Evolutionary conservation across 2,329 filamentous ascomycete genomes (phyloP).

Genomic region (Paraphaeosphaeria minitans): DNA sequence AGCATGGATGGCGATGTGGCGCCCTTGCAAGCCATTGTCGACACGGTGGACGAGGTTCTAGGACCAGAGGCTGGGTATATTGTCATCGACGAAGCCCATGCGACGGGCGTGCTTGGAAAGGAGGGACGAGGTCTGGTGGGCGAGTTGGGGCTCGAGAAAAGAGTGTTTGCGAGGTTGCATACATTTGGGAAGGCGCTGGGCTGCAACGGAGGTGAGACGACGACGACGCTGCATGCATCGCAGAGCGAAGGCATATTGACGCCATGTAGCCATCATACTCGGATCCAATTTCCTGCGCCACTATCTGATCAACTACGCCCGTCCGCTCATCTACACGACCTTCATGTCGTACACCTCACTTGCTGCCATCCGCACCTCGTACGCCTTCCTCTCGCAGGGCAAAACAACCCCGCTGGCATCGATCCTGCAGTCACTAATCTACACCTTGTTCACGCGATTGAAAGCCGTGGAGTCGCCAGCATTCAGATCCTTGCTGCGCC

Average conservation of each 20-base stretch:
- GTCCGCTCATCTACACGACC: slow-evolving; percentile 51
- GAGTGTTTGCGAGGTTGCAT: slow-evolving; percentile 64
- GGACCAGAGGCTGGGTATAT: slow-evolving; percentile 65
- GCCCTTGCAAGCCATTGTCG: slow-evolving; percentile 65
- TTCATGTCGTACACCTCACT: slow-evolving; percentile 50
- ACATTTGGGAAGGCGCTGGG: slow-evolving; percentile 72
- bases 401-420: slow-evolving; percentile 27
- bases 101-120: slow-evolving; percentile 63
- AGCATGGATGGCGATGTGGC: slow-evolving; percentile 83
- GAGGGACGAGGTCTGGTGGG: slow-evolving; percentile 63
- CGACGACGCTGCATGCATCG: not conserved
- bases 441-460: slow-evolving; percentile 27
- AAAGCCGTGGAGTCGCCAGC: slow-evolving; percentile 15
- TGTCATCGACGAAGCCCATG: slow-evolving; percentile 72
- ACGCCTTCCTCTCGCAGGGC: slow-evolving; percentile 31
- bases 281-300: slow-evolving; percentile 35
- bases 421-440: slow-evolving; percentile 31
- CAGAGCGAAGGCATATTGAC: slow-evolving; percentile 1
- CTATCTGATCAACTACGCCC: slow-evolving; percentile 47
- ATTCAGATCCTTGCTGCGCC: slow-evolving; percentile 20
- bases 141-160: slow-evolving; percentile 57
- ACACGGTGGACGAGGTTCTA: slow-evolving; percentile 61
- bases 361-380: slow-evolving; percentile 47
- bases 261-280: slow-evolving; percentile 36
- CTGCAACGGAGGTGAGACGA: slow-evolving; percentile 68